Evolutionary conservation across 768 basidiomycete genomes (phyloP), one percentile per base, ranked within the genome.

Genomic region (Phaeolepiota aurea): DNA sequence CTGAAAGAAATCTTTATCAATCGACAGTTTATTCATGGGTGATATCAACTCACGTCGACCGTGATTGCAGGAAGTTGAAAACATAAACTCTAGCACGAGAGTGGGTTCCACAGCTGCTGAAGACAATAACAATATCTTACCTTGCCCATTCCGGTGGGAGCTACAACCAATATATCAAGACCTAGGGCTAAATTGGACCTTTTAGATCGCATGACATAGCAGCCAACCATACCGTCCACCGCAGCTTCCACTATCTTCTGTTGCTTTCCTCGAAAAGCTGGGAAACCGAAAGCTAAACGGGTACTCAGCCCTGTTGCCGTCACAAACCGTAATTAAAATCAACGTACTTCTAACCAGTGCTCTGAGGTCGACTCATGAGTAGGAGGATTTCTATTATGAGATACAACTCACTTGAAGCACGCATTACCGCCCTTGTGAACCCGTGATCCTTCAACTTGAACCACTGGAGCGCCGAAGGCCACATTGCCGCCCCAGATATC

Each of bases 131-230:
- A 16, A 2, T 3, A 33, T 11, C 51, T 28, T 20, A 82, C 87
- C 72, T 91, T 91, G 22, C 88, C 89, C 83, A 90, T 87, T 3
- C 88, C 87, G 7, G 89, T 91, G 0, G 88, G 87, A 13, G 87
- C 88, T 2, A 89, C 69, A 7, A 87, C 84, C 37, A 89, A 71
- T 11, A 89, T 77, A 57, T 89, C 87, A 5, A 59, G 61, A 3
- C 82, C 86, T 86, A 42, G n/a, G n/a, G n/a, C n/a, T n/a, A n/a
- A n/a, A n/a, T n/a, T n/a, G n/a, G n/a, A n/a, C n/a, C n/a, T 3
- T 25, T 25, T 15, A 11, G 22, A 33, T 3, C 44, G 32, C 5
- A 15, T 18, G n/a, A 19, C 30, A 35, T 15, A 12, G 32, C 5
- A 19, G 31, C 33, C 20, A 12, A 4, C 45, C 63, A 14, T 43